These are phyloP conservation scores for Noccaea bulbosa DNA, from an alignment of 345 rosid species.

Conservation along the genomic window DNA sequence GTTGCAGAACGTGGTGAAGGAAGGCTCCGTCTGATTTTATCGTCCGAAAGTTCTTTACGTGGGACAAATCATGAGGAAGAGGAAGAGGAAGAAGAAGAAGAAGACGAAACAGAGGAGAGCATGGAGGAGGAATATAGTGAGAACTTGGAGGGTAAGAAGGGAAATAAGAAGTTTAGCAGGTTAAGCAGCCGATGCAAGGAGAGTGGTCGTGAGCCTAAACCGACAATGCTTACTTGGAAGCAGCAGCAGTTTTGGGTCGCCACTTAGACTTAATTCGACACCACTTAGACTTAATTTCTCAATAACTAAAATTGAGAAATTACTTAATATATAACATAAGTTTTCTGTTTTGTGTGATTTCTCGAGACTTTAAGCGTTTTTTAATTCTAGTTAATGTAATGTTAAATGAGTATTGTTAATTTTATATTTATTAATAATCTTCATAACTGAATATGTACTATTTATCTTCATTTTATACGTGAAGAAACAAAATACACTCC, in stretches of 20 bases:
- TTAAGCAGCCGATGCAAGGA: slow-evolving; percentile 64
- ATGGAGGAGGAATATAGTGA: slow-evolving; percentile 40
- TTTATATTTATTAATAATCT: not conserved
- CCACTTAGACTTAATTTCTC: too few relatives aligned
- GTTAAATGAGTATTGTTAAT: not conserved
- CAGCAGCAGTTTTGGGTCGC: slow-evolving; percentile 61
- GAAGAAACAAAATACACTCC: not conserved
- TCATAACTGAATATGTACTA: not conserved
- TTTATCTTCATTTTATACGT: slow-evolving; percentile 6
- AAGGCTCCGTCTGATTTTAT: slow-evolving; percentile 63
- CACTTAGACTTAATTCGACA: slow-evolving; percentile 37
- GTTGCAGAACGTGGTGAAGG: slow-evolving; percentile 74
- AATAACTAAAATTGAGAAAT: too few relatives aligned
- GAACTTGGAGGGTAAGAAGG: slow-evolving; percentile 48
- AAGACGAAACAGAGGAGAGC: slow-evolving; percentile 41
- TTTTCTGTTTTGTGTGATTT: slow-evolving; percentile 15
- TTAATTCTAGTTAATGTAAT: slow-evolving; percentile 7
- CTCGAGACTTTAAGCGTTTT: slow-evolving; percentile 11
- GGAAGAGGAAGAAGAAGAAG: slow-evolving; percentile 13
- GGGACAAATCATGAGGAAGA: not conserved
- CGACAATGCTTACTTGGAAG: slow-evolving; percentile 54
- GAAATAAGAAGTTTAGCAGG: slow-evolving; percentile 45
- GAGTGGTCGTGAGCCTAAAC: slow-evolving; percentile 48
- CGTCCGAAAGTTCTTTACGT: slow-evolving; percentile 26
- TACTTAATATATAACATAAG: not conserved